Percentiles rank a stretch among this genome's conserved stretches.
These are phyloP conservation scores for Kwoniella pini DNA, from an alignment of 768 basidiomycete species.

Conservation along the genomic window DNA sequence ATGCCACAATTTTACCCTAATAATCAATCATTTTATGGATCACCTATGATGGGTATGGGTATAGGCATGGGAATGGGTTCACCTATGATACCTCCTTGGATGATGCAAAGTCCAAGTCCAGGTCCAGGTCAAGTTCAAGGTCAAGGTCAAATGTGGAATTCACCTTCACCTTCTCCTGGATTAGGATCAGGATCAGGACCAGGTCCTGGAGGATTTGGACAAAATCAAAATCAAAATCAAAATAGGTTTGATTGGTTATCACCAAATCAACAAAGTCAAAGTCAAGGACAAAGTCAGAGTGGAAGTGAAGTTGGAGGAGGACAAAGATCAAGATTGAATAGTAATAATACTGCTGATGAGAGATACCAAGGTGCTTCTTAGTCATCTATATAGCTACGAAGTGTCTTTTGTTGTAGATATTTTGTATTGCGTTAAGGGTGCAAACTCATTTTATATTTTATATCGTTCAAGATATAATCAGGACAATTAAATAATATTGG, in stretches of 20 bases:
- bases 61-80: constrained; percentile 1
- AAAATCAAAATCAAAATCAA: not conserved
- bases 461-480: too few relatives aligned
- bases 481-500: too few relatives aligned
- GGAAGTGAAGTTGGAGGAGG: constrained; percentile 12
- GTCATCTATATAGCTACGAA: too few relatives aligned
- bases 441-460: too few relatives aligned
- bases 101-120: constrained; percentile 10
- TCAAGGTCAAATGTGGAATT: constrained; percentile 16
- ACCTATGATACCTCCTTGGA: constrained; percentile 10
- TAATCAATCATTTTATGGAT: constrained; percentile 3
- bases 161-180: constrained; percentile 6
- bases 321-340: constrained; percentile 18
- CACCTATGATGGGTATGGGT: constrained; percentile 21
- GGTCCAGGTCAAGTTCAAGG: too few relatives aligned
- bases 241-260: constrained; percentile 14
- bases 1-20: constrained; percentile 11
- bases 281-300: constrained; percentile 1
- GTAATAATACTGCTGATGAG: constrained; percentile 7
- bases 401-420: too few relatives aligned
- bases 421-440: too few relatives aligned
- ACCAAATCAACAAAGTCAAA: not conserved
- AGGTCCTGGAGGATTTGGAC: not conserved
- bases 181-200: constrained; percentile 1
- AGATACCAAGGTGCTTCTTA: constrained; percentile 9